A percentile compares a stretch with the other conserved stretches of the same genome.
These are phyloP conservation scores for Phylloporus sp. DNA, from an alignment of 1,284 basidiomycete genomes.

Conservation along the genomic window DNA sequence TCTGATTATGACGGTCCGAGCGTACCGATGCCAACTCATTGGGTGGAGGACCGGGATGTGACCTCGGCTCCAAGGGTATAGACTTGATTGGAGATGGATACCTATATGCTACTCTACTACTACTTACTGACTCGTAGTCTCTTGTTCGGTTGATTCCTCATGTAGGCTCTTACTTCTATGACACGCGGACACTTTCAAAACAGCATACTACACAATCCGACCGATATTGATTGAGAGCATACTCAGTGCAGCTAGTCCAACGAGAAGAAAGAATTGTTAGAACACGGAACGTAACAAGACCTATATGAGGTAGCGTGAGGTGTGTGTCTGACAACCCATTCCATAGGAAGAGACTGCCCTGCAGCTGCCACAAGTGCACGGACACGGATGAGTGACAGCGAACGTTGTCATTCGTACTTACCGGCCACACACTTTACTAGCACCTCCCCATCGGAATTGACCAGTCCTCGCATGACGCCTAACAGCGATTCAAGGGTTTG, in stretches of 20 bases:
- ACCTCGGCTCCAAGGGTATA: constrained; percentile 13
- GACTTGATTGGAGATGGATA: background rate
- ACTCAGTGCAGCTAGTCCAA: too few species aligned
- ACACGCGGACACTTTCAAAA: too few species aligned
- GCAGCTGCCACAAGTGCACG: background rate
- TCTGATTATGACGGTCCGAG: constrained; percentile 36
- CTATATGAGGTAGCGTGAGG: too few species aligned
- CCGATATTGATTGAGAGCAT: too few species aligned
- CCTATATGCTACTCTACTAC: background rate
- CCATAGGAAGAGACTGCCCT: background rate
- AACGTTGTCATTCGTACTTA: background rate
- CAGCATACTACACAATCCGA: too few species aligned
- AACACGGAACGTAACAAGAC: too few species aligned
- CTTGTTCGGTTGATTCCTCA: background rate
- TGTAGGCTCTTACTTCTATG: background rate
- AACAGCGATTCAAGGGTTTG: background rate
- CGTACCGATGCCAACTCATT: constrained; percentile 38
- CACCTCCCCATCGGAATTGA: background rate
- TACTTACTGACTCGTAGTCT: background rate
- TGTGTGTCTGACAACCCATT: background rate
- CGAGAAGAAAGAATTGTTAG: too few species aligned
- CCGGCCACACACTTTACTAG: constrained; percentile 1
- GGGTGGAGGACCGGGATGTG: constrained; percentile 39
- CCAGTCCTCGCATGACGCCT: background rate
- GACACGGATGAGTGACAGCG: too few species aligned